Percentiles rank a stretch among this genome's conserved stretches.
Evolutionary conservation across 331 rosid genomes (phyloP).

Genomic region (Phaseolus coccineus): DNA sequence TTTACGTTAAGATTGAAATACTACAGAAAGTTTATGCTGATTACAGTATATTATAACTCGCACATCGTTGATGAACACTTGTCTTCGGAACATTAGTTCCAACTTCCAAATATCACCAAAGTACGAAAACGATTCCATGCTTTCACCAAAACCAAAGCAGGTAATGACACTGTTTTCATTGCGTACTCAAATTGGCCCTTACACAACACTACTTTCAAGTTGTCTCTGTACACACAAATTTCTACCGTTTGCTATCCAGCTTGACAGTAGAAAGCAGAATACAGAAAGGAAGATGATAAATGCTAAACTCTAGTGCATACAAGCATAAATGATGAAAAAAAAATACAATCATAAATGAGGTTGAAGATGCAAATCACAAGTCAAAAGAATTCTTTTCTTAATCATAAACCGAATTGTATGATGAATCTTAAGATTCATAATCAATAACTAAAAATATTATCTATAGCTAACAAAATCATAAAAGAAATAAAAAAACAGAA

Average conservation of each 20-base stretch:
- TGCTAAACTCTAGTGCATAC: not conserved
- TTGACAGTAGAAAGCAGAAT: not conserved
- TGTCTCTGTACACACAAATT: not conserved
- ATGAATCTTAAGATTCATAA: not conserved
- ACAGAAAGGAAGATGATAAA: not conserved
- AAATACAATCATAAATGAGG: constrained; percentile 67
- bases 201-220: not conserved
- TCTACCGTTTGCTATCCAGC: not conserved
- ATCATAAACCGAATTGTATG: not conserved
- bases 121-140: not conserved
- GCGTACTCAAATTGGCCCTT: no score
- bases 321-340: no score
- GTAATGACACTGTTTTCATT: constrained; percentile 12
- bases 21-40: no score
- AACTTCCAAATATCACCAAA: not conserved
- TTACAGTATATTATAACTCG: not conserved
- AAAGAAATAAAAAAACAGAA: not conserved
- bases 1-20: no score
- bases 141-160: not conserved
- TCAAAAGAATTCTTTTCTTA: not conserved
- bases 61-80: not conserved
- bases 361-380: constrained; percentile 60
- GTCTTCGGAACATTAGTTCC: constrained; percentile 30
- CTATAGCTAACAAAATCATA: not conserved
- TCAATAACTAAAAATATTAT: not conserved